Evolutionary conservation across 106 monocot species (phyloP).

Genomic region (Platanthera zijinensis): DNA sequence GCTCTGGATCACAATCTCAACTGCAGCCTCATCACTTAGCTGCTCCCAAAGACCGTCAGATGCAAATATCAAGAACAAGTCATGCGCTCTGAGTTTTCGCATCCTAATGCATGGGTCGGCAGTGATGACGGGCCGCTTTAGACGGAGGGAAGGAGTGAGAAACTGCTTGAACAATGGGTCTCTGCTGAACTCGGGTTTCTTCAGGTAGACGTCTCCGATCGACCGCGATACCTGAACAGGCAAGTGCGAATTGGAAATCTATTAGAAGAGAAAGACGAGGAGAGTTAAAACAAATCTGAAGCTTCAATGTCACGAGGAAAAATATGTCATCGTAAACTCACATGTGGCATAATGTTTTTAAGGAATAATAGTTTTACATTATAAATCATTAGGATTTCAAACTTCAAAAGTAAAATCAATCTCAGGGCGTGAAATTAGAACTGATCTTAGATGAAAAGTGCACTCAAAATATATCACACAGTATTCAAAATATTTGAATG

Average conservation of each 20-base stretch:
- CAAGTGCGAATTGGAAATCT: not conserved
- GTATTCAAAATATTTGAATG: too few relatives aligned
- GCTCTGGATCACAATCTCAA: conserved; percentile 45
- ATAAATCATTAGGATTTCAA: too few relatives aligned
- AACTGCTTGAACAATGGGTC: conserved; percentile 38
- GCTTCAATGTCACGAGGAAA: too few relatives aligned
- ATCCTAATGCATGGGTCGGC: conserved; percentile 38
- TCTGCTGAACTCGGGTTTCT: conserved; percentile 45
- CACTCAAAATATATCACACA: too few relatives aligned
- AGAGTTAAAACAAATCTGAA: not conserved
- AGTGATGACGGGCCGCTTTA: conserved; percentile 39
- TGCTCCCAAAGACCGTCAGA: conserved; percentile 58
- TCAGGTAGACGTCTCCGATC: conserved; percentile 49
- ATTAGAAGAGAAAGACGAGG: not conserved
- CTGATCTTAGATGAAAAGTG: too few relatives aligned
- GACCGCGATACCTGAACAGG: conserved; percentile 39
- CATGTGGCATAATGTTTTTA: too few relatives aligned
- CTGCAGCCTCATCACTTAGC: conserved; percentile 38
- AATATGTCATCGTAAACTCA: too few relatives aligned
- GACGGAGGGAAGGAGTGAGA: conserved; percentile 24
- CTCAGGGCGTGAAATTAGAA: too few relatives aligned
- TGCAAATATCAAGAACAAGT: conserved; percentile 47
- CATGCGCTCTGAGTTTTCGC: conserved; percentile 31
- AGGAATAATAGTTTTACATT: too few relatives aligned
- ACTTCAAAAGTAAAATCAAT: too few relatives aligned